phyloP scores from a whole-genome alignment of 768 basidiomycete species.

The Amanita phalloides region DNA sequence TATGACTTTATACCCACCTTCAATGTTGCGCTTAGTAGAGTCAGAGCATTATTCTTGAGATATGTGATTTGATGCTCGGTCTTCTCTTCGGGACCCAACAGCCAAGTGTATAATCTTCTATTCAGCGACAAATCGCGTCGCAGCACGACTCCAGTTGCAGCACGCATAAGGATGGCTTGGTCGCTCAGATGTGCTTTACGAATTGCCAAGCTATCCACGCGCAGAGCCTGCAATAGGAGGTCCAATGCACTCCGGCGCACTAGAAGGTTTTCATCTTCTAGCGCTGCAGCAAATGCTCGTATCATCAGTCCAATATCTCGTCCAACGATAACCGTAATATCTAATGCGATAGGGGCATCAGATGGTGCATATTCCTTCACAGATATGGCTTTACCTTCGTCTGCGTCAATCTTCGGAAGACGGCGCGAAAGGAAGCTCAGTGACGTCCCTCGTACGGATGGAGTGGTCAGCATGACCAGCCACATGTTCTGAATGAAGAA shows the following conservation, averaged over 20 bases:
- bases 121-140: constrained; percentile 89
- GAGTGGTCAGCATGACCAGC: constrained; percentile 86
- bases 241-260: constrained; percentile 84
- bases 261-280: constrained; percentile 91
- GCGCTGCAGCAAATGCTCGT: constrained; percentile 77
- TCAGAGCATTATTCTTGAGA: constrained; percentile 60
- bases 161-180: constrained; percentile 72
- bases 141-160: constrained; percentile 82
- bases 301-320: constrained; percentile 91
- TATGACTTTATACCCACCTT: constrained; percentile 30
- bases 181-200: constrained; percentile 64
- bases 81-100: constrained; percentile 76
- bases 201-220: constrained; percentile 61
- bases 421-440: constrained; percentile 81
- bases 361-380: background rate
- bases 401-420: constrained; percentile 55
- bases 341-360: constrained; percentile 17
- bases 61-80: constrained; percentile 66
- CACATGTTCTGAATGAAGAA: constrained; percentile 97
- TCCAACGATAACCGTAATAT: constrained; percentile 66
- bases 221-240: constrained; percentile 67
- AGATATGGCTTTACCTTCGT: constrained; percentile 44
- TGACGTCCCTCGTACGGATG: constrained; percentile 74
- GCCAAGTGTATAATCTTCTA: constrained; percentile 87
- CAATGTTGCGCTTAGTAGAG: constrained; percentile 58